Evolutionary conservation across 345 rosid species (phyloP).

Genomic region (Eucalyptus melliodora): DNA sequence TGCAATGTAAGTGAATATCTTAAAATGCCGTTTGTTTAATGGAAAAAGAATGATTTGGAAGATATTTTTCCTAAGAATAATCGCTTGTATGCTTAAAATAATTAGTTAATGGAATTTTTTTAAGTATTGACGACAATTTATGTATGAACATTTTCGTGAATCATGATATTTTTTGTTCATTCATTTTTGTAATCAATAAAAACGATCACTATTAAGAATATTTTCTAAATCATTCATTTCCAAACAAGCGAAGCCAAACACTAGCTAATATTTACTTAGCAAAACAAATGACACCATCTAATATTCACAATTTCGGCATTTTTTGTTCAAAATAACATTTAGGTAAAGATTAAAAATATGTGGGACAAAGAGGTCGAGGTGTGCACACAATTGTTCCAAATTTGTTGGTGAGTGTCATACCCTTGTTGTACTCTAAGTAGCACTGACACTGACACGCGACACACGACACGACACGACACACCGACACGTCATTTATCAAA

Average conservation of each 20-base stretch:
- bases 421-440: neutral
- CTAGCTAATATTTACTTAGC: neutral
- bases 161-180: rapidly evolving
- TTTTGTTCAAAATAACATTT: neutral
- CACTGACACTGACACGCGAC: no score
- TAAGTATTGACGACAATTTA: rapidly evolving
- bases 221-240: neutral
- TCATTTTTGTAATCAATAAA: neutral
- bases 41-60: no score
- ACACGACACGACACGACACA: no score
- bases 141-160: neutral
- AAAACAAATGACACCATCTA: neutral
- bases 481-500: no score
- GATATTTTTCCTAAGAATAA: no score
- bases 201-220: no score
- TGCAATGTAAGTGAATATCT: neutral
- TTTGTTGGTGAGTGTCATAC: neutral
- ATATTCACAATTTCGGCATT: neutral
- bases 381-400: neutral
- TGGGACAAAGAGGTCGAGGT: neutral
- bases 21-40: neutral
- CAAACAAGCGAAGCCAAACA: neutral
- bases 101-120: no score
- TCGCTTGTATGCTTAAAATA: no score
- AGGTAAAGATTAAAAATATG: neutral